phyloP scores from a whole-genome alignment of 345 rosid genomes.

The Dimocarpus longan region DNA sequence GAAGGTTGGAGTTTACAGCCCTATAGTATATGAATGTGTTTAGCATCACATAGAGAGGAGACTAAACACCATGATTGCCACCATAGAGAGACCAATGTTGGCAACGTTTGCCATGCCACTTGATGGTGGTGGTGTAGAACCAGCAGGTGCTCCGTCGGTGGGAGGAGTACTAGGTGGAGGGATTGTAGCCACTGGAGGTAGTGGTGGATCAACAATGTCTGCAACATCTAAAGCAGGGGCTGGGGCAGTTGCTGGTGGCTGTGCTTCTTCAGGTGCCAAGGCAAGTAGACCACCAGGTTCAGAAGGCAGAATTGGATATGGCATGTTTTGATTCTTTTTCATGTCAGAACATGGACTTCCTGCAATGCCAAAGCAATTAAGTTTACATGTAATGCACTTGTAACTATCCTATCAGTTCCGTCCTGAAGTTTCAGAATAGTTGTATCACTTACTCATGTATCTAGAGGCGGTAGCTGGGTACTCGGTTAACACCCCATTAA shows the following conservation, averaged over 20 bases:
- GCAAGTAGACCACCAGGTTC: slow-evolving; percentile 48
- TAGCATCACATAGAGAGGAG: slow-evolving; percentile 26
- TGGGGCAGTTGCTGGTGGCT: slow-evolving; percentile 44
- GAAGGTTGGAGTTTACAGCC: not conserved
- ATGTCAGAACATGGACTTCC: slow-evolving; percentile 65
- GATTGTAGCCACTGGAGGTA: slow-evolving; percentile 56
- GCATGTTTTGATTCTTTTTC: slow-evolving; percentile 19
- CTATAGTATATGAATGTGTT: not conserved
- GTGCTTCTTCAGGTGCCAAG: slow-evolving; percentile 25
- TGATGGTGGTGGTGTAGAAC: slow-evolving; percentile 30
- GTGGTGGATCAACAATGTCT: slow-evolving; percentile 77
- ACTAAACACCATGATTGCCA: slow-evolving; percentile 36
- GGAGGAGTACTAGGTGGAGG: slow-evolving; percentile 2
- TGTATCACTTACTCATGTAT: slow-evolving; percentile 59
- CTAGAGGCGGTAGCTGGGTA: slow-evolving; percentile 78
- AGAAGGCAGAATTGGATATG: slow-evolving; percentile 50
- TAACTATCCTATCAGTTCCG: not conserved
- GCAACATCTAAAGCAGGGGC: slow-evolving; percentile 47
- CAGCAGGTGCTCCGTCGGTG: not conserved
- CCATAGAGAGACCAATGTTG: slow-evolving; percentile 35
- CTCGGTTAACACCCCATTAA: slow-evolving; percentile 76
- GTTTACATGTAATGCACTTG: no score
- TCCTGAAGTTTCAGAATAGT: not conserved
- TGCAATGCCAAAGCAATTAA: slow-evolving; percentile 27
- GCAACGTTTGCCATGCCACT: slow-evolving; percentile 29